Percentiles rank a stretch among this genome's conserved stretches.
Evolutionary conservation across 1,139 yeast species (phyloP).

Genomic region (Scheffersomyces quercinus): DNA sequence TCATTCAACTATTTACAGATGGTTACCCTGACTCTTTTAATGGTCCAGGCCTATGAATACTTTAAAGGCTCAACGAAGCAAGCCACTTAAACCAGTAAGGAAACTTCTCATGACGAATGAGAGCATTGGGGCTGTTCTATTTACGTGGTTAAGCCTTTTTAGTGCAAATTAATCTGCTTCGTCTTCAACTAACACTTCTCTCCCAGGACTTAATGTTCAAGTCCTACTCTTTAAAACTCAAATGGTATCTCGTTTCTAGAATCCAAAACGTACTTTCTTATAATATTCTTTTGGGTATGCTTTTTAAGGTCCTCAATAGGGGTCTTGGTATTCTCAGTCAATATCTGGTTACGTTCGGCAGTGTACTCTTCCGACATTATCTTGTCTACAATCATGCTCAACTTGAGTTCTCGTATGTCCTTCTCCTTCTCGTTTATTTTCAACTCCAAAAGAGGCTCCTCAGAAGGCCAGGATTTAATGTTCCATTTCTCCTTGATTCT

Average conservation of each 20-base stretch:
- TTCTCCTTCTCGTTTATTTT: conserved; percentile 38
- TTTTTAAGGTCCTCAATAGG: conserved; percentile 35
- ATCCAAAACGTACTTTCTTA: conserved; percentile 51
- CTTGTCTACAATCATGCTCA: conserved; percentile 35
- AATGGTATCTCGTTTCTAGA: conserved; percentile 40
- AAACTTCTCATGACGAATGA: no score
- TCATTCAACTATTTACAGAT: no score
- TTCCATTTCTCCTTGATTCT: conserved; percentile 53
- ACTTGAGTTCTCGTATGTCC: conserved; percentile 25
- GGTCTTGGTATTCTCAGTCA: conserved; percentile 22
- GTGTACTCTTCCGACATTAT: conserved; percentile 33
- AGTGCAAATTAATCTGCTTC: no score
- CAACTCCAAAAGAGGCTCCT: conserved; percentile 38
- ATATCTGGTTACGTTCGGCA: conserved; percentile 26
- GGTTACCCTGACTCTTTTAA: no score
- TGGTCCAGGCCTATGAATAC: no score
- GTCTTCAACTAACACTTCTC: no score
- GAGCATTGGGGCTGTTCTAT: no score
- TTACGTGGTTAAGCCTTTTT: no score
- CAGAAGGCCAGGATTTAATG: conserved; percentile 62
- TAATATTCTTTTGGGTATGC: conserved; percentile 51
- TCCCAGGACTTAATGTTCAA: no score
- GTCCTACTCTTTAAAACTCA: conserved; percentile 4
- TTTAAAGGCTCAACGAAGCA: no score
- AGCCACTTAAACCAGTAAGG: no score